These are phyloP conservation scores for Delonix regia DNA, from an alignment of 306 rosid genomes.

Conservation along the genomic window DNA sequence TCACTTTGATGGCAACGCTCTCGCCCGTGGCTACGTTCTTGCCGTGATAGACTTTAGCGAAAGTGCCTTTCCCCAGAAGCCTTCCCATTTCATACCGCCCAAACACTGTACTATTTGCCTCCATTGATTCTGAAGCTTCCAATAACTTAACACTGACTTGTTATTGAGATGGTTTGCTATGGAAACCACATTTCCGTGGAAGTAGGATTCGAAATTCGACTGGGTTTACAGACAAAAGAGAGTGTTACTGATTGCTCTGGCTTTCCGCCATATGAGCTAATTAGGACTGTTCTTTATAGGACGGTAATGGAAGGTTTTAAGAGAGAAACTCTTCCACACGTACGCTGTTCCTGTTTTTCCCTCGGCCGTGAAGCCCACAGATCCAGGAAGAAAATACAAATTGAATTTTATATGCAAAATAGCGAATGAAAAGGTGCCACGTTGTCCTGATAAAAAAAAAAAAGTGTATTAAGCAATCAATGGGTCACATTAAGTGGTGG, in stretches of 20 bases:
- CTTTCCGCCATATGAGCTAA: constrained; percentile 23
- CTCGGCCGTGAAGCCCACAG: background rate
- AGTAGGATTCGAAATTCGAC: background rate
- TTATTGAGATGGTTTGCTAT: background rate
- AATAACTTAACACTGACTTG: background rate
- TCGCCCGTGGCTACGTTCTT: constrained; percentile 53
- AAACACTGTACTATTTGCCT: constrained; percentile 55
- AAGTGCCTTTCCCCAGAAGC: constrained; percentile 76
- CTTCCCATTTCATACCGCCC: constrained; percentile 72
- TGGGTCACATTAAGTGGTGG: too few species aligned
- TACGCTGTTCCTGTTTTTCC: background rate
- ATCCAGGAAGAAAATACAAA: background rate
- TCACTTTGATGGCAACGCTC: constrained; percentile 75
- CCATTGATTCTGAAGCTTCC: constrained; percentile 38
- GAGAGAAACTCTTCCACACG: too few species aligned
- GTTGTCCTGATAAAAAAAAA: too few species aligned
- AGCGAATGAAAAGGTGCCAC: background rate
- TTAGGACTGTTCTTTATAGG: background rate
- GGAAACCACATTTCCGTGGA: background rate
- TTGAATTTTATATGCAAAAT: background rate
- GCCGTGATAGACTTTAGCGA: constrained; percentile 77
- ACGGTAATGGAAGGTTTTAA: background rate
- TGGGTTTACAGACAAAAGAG: constrained; percentile 14
- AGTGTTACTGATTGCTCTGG: constrained; percentile 24
- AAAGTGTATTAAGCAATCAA: too few species aligned